phyloP scores from a whole-genome alignment of 2,329 filamentous ascomycete genomes.

The Cytospora chrysosperma region DNA sequence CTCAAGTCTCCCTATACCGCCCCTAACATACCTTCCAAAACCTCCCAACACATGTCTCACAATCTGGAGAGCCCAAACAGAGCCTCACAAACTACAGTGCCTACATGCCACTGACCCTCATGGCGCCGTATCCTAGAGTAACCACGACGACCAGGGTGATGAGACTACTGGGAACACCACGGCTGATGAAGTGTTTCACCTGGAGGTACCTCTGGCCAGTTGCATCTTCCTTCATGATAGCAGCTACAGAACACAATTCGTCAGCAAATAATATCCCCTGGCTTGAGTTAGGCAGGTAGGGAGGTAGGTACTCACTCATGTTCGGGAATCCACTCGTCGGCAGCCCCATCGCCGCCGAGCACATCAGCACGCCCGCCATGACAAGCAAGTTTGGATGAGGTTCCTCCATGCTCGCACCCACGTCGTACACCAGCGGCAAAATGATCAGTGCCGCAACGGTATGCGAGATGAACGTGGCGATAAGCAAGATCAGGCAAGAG shows the following conservation, averaged over 20 bases:
- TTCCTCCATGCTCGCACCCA: conserved; percentile 80
- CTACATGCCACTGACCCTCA: conserved; percentile 59
- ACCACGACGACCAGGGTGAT: conserved; percentile 80
- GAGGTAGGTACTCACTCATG: conserved; percentile 75
- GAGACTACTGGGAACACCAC: conserved; percentile 86
- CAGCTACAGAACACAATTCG: conserved; percentile 54
- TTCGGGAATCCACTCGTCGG: conserved; percentile 97
- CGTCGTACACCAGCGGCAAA: conserved; percentile 82
- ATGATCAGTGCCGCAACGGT: conserved; percentile 96
- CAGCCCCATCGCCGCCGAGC: conserved; percentile 93
- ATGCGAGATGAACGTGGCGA: conserved; percentile 97
- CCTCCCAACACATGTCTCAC: neutral
- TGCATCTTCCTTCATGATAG: conserved; percentile 98
- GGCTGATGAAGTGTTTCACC: conserved; percentile 90
- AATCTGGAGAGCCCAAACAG: neutral
- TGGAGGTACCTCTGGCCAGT: conserved; percentile 89
- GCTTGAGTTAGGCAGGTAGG: neutral
- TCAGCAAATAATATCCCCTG: conserved; percentile 1
- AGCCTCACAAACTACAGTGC: neutral
- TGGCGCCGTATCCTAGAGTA: conserved; percentile 85
- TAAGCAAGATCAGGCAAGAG: conserved; percentile 77
- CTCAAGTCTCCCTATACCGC: neutral
- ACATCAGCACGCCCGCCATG: conserved; percentile 95
- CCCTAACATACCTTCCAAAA: neutral
- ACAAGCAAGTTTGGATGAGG: conserved; percentile 93